Evolutionary conservation across 306 rosid genomes (phyloP).

Genomic region (Gillenia trifoliata): DNA sequence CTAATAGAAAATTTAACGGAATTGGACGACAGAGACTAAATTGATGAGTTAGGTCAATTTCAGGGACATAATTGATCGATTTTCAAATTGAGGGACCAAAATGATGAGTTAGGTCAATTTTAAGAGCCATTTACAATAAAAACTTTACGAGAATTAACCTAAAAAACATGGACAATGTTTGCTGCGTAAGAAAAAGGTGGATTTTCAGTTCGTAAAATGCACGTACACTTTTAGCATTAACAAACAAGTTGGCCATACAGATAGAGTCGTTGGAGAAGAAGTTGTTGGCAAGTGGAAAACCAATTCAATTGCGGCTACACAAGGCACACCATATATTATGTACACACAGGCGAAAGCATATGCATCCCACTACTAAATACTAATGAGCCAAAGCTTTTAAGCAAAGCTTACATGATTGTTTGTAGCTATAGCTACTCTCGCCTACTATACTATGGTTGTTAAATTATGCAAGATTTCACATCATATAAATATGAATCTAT

Average conservation of each 20-base stretch:
- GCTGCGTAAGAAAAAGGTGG: background rate
- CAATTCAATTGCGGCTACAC: conserved; percentile 10
- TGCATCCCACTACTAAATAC: conserved; percentile 12
- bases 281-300: conserved; percentile 16
- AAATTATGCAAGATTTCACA: background rate
- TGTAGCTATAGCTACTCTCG: background rate
- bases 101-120: too few species aligned
- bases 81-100: too few species aligned
- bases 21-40: too few species aligned
- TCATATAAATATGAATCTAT: background rate
- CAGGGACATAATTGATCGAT: too few species aligned
- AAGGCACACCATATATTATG: background rate
- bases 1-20: too few species aligned
- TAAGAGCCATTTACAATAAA: too few species aligned
- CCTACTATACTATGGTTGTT: too few species aligned
- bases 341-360: background rate
- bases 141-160: too few species aligned
- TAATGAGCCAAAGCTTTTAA: conserved; percentile 35
- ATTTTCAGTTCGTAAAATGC: too few species aligned
- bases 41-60: too few species aligned
- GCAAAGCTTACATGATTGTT: conserved; percentile 51
- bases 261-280: conserved; percentile 19
- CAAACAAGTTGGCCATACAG: conserved; percentile 3
- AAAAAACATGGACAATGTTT: too few species aligned
- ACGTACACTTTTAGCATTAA: conserved; percentile 15